These are phyloP conservation scores for Pisolithus sp. DNA, from an alignment of 768 basidiomycete species.

Conservation along the genomic window DNA sequence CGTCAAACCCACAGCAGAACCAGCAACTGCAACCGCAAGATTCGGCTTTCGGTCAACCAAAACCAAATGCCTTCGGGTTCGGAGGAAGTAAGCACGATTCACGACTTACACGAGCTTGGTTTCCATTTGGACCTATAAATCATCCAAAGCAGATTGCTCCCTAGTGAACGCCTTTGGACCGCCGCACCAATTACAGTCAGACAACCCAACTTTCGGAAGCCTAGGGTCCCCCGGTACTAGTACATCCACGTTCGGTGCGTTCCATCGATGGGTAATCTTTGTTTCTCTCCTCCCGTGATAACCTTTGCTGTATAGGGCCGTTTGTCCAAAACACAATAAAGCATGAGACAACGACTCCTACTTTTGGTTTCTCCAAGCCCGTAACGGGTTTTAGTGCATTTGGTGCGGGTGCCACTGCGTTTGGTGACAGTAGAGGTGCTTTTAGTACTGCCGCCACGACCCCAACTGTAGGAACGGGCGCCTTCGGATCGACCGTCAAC, in stretches of 20 bases:
- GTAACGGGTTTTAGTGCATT: slow-evolving; percentile 73
- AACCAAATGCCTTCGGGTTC: slow-evolving; percentile 46
- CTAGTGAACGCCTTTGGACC: slow-evolving; percentile 54
- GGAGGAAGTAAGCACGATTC: slow-evolving; percentile 32
- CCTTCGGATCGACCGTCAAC: slow-evolving; percentile 28
- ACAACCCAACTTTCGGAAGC: slow-evolving; percentile 79
- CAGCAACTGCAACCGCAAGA: slow-evolving; percentile 44
- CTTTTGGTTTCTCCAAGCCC: slow-evolving; percentile 67
- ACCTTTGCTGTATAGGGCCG: slow-evolving; percentile 23
- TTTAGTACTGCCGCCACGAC: slow-evolving; percentile 33
- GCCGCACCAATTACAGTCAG: slow-evolving; percentile 49
- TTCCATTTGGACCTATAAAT: slow-evolving; percentile 18
- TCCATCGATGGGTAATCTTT: background rate
- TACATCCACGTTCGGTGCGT: slow-evolving; percentile 33
- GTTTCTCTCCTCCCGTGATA: slow-evolving; percentile 1
- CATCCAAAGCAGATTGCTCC: slow-evolving; percentile 44
- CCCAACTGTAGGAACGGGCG: slow-evolving; percentile 24
- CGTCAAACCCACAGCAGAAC: slow-evolving; percentile 62
- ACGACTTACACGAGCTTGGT: slow-evolving; percentile 13
- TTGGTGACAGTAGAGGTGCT: slow-evolving; percentile 38
- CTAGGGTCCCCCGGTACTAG: slow-evolving; percentile 32
- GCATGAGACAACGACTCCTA: slow-evolving; percentile 31
- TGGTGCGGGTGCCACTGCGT: slow-evolving; percentile 49
- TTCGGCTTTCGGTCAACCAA: slow-evolving; percentile 66
- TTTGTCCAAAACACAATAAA: slow-evolving; percentile 36